A percentile compares a stretch with the other conserved stretches of the same genome.
These are phyloP conservation scores for Penicillium longicatenatum DNA, from an alignment of 495 filamentous ascomycete species.

Conservation along the genomic window DNA sequence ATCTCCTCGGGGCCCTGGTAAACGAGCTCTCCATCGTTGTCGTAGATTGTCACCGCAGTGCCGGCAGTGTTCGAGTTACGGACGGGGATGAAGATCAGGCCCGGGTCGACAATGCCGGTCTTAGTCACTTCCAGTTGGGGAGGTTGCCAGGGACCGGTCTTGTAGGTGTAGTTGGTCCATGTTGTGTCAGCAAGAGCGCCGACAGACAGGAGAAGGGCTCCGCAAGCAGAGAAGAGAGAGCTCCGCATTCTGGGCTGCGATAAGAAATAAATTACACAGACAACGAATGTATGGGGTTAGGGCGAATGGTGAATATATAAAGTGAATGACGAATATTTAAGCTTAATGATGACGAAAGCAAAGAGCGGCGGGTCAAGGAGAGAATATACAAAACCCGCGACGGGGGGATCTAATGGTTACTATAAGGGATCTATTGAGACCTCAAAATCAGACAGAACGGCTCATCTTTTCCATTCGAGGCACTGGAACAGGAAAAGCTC, in stretches of 20 bases:
- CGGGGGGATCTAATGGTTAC: background rate
- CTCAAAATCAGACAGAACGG: background rate
- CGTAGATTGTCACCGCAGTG: slow-evolving; percentile 20
- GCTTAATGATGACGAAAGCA: slow-evolving; percentile 3
- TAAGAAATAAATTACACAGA: background rate
- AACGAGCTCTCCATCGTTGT: slow-evolving; percentile 25
- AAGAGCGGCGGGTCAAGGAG: background rate
- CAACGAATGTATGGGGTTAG: background rate
- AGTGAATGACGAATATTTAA: slow-evolving; percentile 11
- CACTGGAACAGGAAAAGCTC: background rate
- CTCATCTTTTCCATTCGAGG: background rate
- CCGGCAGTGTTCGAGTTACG: slow-evolving; percentile 15
- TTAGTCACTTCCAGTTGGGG: slow-evolving; percentile 18
- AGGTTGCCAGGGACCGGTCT: slow-evolving; percentile 20
- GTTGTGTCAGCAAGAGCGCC: background rate
- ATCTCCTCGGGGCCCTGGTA: slow-evolving; percentile 21
- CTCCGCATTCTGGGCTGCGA: slow-evolving; percentile 2
- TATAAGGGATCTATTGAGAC: slow-evolving; percentile 1
- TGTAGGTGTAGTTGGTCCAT: slow-evolving; percentile 15
- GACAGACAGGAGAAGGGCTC: background rate
- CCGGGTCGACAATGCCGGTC: slow-evolving; percentile 12
- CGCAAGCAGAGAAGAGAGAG: background rate
- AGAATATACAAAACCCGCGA: background rate
- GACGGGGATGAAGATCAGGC: slow-evolving; percentile 22
- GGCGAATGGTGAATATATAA: slow-evolving; percentile 3